A percentile compares a stretch with the other conserved stretches of the same genome.
Evolutionary conservation across 73 alveolate genomes (phyloP).

Genomic region (Chromera velia): DNA sequence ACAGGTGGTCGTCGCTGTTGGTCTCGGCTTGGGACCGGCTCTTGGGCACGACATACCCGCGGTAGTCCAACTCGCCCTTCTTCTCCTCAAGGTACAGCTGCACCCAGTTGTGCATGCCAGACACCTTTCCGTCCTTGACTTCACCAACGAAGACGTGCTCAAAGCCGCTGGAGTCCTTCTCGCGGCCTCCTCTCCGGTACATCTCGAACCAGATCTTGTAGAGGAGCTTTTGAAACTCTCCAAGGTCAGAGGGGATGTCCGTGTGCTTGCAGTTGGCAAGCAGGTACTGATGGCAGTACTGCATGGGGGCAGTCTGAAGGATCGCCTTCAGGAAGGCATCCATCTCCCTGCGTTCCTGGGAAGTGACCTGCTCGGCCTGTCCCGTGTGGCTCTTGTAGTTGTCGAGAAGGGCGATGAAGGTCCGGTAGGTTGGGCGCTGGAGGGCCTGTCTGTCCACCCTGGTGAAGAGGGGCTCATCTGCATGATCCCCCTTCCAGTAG

Average conservation of each 20-base stretch:
- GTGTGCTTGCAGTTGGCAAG: neutral
- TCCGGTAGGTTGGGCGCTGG: neutral
- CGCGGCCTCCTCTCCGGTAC: neutral
- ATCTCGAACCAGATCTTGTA: neutral
- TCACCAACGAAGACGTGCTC: neutral
- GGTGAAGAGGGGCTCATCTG: neutral
- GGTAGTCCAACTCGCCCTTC: neutral
- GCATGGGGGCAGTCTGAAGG: neutral
- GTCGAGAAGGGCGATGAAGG: neutral
- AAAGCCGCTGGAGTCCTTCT: neutral
- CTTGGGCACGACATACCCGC: neutral
- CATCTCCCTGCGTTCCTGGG: neutral
- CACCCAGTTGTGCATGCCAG: neutral
- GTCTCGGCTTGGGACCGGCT: neutral
- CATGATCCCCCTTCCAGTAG: neutral
- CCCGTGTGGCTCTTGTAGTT: neutral
- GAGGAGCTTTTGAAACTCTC: neutral
- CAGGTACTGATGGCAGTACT: neutral
- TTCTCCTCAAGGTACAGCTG: neutral
- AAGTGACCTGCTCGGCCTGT: neutral
- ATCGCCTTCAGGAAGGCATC: neutral
- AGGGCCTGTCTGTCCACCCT: neutral
- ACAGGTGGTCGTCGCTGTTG: neutral
- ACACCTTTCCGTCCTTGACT: neutral
- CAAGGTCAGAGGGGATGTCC: neutral